Base-by-base conservation (phyloP, 2,329 filamentous ascomycete genomes). In the Lojkania enalia region DNA sequence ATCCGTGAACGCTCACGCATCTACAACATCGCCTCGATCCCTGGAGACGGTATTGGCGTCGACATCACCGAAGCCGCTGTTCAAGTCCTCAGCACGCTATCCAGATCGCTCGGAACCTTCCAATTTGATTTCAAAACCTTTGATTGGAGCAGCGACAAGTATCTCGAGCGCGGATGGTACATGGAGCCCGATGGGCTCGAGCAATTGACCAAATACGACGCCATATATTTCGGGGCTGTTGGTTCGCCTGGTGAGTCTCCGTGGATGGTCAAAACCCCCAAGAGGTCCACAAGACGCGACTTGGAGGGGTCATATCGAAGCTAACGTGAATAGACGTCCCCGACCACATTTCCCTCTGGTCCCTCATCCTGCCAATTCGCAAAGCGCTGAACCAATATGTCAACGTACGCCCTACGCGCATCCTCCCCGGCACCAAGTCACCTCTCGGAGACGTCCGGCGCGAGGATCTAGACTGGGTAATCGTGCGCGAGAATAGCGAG, bases 351-450 rank as follows among this genome's bases (percentile, higher is more conserved):
- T 81, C 81, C 0, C 77, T 88, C 1, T 87, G 85, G 85, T 77
- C 78, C 5, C 77, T 85, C 21, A 79, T 86, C 33, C 72, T 88
- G 5, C 82, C 82, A 14, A 86, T 88, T 57, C 79, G 85, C 27
- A 82, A 85, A 39, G 76, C 81, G 27, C 76, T 87, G 35, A 83
- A 86, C 49, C 83, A 87, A 57, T 87, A 86, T 57, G 78, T 85
- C 52, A 88, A 87, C 51, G 76, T 87, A 0, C 77, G 85, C 0
- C 85, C 66, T 0, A 75, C 72, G 5, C 61, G 71, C 14, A 73
- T 77, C 36, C 52, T 77, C 2, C 61, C 64, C 4, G 74, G 74
- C 13, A 73, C 67, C 5, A 61, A 56, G 5, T 70, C 71, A 18
- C 74, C 74, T 1, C 47, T 77, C 5, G 60, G 61, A 4, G 63